A percentile compares a stretch with the other conserved stretches of the same genome.
Evolutionary conservation across 495 filamentous ascomycete genomes (phyloP).

Genomic region (Tricharina praecox): DNA sequence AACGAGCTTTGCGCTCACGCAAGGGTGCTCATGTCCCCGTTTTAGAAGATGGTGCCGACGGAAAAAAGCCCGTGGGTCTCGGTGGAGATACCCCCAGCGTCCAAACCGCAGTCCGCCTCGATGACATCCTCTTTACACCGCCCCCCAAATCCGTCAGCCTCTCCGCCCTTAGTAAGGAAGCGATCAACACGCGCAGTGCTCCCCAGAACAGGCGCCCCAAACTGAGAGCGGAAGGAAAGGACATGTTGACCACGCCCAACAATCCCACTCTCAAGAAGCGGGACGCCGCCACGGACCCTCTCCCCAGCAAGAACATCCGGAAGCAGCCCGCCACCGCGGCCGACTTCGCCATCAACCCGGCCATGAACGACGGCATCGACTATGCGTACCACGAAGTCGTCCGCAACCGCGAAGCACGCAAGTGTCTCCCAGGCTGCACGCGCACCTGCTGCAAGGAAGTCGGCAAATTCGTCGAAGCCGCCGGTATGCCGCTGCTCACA

Average conservation of each 20-base stretch:
- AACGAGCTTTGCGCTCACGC: background rate
- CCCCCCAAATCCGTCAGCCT: constrained; percentile 16
- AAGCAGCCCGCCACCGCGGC: constrained; percentile 6
- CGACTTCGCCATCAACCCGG: constrained; percentile 65
- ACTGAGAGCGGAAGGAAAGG: background rate
- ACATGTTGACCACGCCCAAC: background rate
- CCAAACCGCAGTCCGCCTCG: constrained; percentile 11
- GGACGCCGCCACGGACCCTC: background rate
- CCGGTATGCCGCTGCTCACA: constrained; percentile 14
- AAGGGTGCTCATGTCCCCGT: constrained; percentile 9
- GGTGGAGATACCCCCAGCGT: background rate
- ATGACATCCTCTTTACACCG: constrained; percentile 15
- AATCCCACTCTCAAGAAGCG: background rate
- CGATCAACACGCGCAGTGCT: constrained; percentile 9
- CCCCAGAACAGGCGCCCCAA: constrained; percentile 8
- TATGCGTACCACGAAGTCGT: constrained; percentile 64
- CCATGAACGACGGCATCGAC: constrained; percentile 50
- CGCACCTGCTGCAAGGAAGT: constrained; percentile 31
- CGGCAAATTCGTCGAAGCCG: constrained; percentile 17
- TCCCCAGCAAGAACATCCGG: constrained; percentile 12
- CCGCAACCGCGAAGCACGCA: constrained; percentile 54
- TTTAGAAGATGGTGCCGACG: constrained; percentile 17
- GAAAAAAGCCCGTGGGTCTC: constrained; percentile 3
- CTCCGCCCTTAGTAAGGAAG: constrained; percentile 8
- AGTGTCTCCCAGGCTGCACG: constrained; percentile 62